phyloP scores from a whole-genome alignment of 768 basidiomycete genomes.

The Fibroporia radiculosa region DNA sequence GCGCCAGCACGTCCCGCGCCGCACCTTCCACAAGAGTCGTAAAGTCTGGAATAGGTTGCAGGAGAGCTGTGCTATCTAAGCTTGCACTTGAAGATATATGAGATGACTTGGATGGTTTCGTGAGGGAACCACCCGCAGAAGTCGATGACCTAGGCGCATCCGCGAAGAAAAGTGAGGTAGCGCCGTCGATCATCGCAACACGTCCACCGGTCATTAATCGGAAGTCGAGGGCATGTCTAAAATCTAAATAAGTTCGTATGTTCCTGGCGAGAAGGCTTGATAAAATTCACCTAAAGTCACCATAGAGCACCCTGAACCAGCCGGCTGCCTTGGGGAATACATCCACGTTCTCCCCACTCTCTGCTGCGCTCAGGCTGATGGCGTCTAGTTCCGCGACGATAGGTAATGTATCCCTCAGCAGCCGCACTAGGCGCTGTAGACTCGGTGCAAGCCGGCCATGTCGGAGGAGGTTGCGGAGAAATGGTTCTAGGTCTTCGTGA shows the following conservation, averaged over 20 bases:
- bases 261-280: background rate
- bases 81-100: background rate
- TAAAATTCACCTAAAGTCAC: conserved; percentile 48
- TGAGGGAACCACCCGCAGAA: background rate
- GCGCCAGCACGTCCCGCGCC: conserved; percentile 33
- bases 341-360: conserved; percentile 37
- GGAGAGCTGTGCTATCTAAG: conserved; percentile 22
- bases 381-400: conserved; percentile 66
- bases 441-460: conserved; percentile 60
- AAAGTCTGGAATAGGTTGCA: conserved; percentile 59
- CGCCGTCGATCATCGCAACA: conserved; percentile 69
- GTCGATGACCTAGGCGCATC: background rate
- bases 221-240: conserved; percentile 73
- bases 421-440: conserved; percentile 54
- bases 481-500: conserved; percentile 72
- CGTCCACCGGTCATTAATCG: conserved; percentile 61
- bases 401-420: conserved; percentile 72
- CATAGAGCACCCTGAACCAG: conserved; percentile 74
- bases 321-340: conserved; percentile 74
- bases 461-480: conserved; percentile 63
- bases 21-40: conserved; percentile 40
- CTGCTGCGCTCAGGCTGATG: conserved; percentile 27
- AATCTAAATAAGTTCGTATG: background rate
- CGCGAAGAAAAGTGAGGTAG: conserved; percentile 44
- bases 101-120: background rate